Percentiles rank a stretch among this genome's conserved stretches.
These are phyloP conservation scores for Schwanniomyces etchellsii DNA, from an alignment of 1,139 yeast genomes.

Conservation along the genomic window DNA sequence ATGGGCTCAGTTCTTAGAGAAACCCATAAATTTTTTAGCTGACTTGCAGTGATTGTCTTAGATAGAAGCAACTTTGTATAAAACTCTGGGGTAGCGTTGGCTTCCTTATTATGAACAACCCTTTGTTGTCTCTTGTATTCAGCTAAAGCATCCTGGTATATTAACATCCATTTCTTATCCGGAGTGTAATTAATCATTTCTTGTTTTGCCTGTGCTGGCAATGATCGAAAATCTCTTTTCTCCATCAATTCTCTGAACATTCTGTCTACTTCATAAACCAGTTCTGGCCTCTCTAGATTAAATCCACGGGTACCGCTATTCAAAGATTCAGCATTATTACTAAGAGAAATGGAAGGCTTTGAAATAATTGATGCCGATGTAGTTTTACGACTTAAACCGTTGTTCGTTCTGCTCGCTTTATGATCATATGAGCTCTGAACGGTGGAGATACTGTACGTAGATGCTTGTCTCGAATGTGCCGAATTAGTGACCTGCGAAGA, in stretches of 20 bases:
- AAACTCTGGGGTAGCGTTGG: conserved; percentile 60
- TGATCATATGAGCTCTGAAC: conserved; percentile 27
- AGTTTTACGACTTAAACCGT: conserved; percentile 14
- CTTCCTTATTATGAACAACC: conserved; percentile 22
- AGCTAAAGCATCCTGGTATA: conserved; percentile 78
- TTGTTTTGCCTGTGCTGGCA: conserved; percentile 71
- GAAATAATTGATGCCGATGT: conserved; percentile 25
- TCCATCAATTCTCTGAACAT: conserved; percentile 70
- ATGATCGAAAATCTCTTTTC: conserved; percentile 73
- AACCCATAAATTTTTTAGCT: conserved; percentile 82
- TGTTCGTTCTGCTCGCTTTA: conserved; percentile 12
- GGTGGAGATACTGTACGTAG: conserved; percentile 32
- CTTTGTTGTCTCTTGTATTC: conserved; percentile 61
- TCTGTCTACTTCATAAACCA: conserved; percentile 56
- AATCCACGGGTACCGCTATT: conserved; percentile 16
- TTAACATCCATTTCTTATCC: conserved; percentile 87
- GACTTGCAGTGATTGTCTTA: conserved; percentile 61
- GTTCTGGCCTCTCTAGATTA: conserved; percentile 48
- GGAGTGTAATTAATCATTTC: conserved; percentile 73
- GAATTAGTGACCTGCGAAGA: conserved; percentile 26
- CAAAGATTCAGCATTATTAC: conserved; percentile 16
- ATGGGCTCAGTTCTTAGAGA: conserved; percentile 88
- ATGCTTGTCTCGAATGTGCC: conserved; percentile 35
- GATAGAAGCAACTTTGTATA: conserved; percentile 74
- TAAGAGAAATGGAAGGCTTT: conserved; percentile 22